Base-by-base conservation (phyloP, 768 basidiomycete genomes). In the Termitomyces eurrhizus region DNA sequence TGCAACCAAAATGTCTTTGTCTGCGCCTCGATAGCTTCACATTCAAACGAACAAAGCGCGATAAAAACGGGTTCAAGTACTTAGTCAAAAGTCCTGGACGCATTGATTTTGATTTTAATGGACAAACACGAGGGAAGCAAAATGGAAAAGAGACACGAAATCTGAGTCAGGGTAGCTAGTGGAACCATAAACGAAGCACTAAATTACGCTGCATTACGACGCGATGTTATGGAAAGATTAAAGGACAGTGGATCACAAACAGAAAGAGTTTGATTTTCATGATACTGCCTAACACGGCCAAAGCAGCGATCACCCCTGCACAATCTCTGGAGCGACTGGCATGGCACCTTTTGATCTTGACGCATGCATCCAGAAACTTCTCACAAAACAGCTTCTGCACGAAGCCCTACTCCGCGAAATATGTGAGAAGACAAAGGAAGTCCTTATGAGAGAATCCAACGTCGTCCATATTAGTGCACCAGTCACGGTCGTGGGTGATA, bases 391-490 rank as follows among this genome's bases (percentile, higher is more conserved):
- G 65, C 86, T 99, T 14, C 80, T 99, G 5, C 95, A 95, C 67
- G 96, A 98, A 76, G 90, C 93, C 2, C 81, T 98, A 32, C 74
- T 99, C 48, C 89, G 95, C 54, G 96, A 99, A 80, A 98, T 99
- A 83, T 98, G 97, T 81, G 96, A 97, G 70, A 98, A 98, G 78
- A 97, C 96, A 16, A 99, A 98, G 72, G 97, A 99, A 72, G 93
- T 99, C 0, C 87, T 99, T 59, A 98, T 98, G 97, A 81, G 94
- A 63, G 97, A 99, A 78, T 94, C 92, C 61, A 99, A 99, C 69
- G 97, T 99, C 60, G 95, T 98, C 7, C 97, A 98, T 69, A 90
- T 99, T 66, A 90, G 87, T 64, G 91, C 96, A 5, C 97, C 97
- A 21, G 94, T 98, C 39, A 99, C 97, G 1, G 97, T 99, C 33